Conservation (phyloP, 257 asterid species). For the Plantago elongata region DNA sequence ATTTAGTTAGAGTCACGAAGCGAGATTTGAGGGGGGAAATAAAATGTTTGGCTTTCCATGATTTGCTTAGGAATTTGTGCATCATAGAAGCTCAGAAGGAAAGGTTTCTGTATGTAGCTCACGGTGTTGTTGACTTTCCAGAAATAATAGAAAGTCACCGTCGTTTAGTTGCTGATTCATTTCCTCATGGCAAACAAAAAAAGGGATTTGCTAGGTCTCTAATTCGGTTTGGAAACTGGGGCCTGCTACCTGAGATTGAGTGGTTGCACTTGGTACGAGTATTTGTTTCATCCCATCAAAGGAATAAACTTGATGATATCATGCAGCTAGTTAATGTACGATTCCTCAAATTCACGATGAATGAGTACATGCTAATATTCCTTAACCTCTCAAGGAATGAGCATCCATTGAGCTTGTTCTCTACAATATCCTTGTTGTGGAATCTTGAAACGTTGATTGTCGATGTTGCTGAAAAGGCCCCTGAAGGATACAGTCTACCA, state of each 20-base stretch:
- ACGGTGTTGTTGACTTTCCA: not conserved
- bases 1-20: not conserved
- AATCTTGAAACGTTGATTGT: slow-evolving; percentile 8
- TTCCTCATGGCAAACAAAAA: not conserved
- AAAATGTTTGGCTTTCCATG: slow-evolving; percentile 3
- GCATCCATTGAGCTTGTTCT: too few species aligned
- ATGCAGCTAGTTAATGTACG: not conserved
- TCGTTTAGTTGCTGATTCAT: slow-evolving; percentile 1
- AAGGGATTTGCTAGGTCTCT: not conserved
- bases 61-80: slow-evolving; percentile 7
- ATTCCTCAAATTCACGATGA: not conserved
- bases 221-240: not conserved
- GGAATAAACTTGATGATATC: not conserved
- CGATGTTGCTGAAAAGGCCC: too few species aligned
- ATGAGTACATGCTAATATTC: too few species aligned
- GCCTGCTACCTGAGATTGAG: not conserved
- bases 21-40: not conserved
- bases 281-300: not conserved
- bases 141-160: not conserved
- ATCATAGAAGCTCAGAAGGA: slow-evolving; percentile 17
- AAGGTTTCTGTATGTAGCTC: not conserved
- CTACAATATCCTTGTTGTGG: not conserved
- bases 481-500: not conserved
- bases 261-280: not conserved
- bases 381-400: too few species aligned